Conservation (phyloP, 495 filamentous ascomycete genomes). For the Hypomontagnella submonticulosa region DNA sequence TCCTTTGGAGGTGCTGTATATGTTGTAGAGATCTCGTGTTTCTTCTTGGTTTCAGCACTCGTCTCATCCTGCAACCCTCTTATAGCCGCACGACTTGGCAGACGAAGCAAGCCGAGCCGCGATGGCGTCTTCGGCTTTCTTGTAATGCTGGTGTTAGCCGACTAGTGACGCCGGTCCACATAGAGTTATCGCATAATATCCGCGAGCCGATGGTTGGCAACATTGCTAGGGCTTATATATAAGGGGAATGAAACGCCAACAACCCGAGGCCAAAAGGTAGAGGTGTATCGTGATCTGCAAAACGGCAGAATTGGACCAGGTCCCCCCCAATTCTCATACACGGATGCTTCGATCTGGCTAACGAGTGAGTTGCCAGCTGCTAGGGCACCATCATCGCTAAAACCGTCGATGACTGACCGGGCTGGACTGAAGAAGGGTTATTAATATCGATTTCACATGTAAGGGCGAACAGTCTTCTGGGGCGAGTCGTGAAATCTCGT, state of each 20-base stretch:
- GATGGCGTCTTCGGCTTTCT: too few relatives aligned
- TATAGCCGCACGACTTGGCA: too few relatives aligned
- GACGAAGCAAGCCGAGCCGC: too few relatives aligned
- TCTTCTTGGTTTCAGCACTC: too few relatives aligned
- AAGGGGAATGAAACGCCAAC: slow-evolving; percentile 28
- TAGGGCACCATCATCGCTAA: slow-evolving; percentile 28
- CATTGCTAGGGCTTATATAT: too few relatives aligned
- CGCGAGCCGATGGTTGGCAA: too few relatives aligned
- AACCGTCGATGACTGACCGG: slow-evolving; percentile 53
- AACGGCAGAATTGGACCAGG: slow-evolving; percentile 49
- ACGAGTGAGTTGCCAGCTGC: slow-evolving; percentile 44
- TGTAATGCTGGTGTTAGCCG: too few relatives aligned
- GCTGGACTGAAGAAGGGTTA: slow-evolving; percentile 41
- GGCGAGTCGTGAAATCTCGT: slow-evolving; percentile 47
- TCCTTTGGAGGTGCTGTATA: too few relatives aligned
- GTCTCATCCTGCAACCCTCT: too few relatives aligned
- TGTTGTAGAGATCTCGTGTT: too few relatives aligned
- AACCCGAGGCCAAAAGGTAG: slow-evolving; percentile 48
- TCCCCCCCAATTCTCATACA: slow-evolving; percentile 53
- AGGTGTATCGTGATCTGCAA: slow-evolving; percentile 25
- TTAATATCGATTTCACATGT: slow-evolving; percentile 36
- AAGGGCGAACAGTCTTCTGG: slow-evolving; percentile 39
- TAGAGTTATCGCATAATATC: too few relatives aligned
- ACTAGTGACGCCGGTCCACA: too few relatives aligned
- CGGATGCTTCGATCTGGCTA: slow-evolving; percentile 48